A percentile compares a stretch with the other conserved stretches of the same genome.
Evolutionary conservation across 2,329 filamentous ascomycete genomes (phyloP).

Genomic region (Escovopsis sp.): DNA sequence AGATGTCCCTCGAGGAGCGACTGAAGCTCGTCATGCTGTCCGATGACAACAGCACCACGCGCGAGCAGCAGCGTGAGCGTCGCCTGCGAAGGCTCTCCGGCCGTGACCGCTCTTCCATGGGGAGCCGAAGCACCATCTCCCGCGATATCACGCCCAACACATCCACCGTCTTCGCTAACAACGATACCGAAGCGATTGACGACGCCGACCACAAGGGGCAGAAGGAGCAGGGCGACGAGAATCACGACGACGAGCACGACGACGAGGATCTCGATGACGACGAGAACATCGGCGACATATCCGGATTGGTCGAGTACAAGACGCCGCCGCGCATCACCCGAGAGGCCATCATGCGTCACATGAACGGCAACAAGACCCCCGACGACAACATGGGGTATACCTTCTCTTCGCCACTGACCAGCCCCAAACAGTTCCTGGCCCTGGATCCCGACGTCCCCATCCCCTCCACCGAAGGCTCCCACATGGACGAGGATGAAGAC

Average conservation of each 20-base stretch:
- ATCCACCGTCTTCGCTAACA: conserved; percentile 16
- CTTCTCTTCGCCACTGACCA: conserved; percentile 48
- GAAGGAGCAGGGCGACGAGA: conserved; percentile 12
- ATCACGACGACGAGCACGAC: conserved; percentile 39
- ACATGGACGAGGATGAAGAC: conserved; percentile 37
- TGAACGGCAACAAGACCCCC: conserved; percentile 49
- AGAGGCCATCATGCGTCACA: conserved; percentile 81
- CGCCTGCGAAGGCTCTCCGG: conserved; percentile 49
- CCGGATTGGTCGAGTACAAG: conserved; percentile 46
- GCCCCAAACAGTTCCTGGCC: conserved; percentile 38
- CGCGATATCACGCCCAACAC: conserved; percentile 3
- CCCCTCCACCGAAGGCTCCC: conserved; percentile 65
- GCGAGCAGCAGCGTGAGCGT: conserved; percentile 53
- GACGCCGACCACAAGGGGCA: conserved; percentile 35
- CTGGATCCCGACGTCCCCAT: conserved; percentile 84
- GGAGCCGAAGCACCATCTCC: conserved; percentile 4
- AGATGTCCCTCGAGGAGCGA: conserved; percentile 75
- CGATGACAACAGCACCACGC: conserved; percentile 40
- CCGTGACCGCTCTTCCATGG: conserved; percentile 25
- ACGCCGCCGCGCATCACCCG: conserved; percentile 71
- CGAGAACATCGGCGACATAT: conserved; percentile 45
- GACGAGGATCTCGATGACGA: conserved; percentile 36
- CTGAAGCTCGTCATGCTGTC: conserved; percentile 81
- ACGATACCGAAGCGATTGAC: conserved; percentile 39
- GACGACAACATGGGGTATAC: conserved; percentile 48